A percentile compares a stretch with the other conserved stretches of the same genome.
These are phyloP conservation scores for Vishniacozyma victoriae DNA, from an alignment of 768 basidiomycete genomes.

Conservation along the genomic window DNA sequence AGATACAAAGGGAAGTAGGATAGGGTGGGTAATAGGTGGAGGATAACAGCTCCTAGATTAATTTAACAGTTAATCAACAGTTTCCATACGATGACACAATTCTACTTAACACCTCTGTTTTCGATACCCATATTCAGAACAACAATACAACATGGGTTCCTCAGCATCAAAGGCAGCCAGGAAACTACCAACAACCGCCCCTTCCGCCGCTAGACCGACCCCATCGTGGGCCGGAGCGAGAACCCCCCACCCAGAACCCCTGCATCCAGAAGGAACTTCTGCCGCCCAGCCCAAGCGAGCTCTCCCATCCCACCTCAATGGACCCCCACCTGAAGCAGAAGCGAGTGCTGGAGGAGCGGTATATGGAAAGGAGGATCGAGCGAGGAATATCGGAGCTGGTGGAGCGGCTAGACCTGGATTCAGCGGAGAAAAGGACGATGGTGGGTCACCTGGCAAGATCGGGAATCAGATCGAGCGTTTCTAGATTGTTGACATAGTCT, in stretches of 20 bases:
- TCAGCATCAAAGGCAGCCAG: slow-evolving; percentile 36
- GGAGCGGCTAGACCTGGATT: slow-evolving; percentile 24
- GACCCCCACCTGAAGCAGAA: slow-evolving; percentile 6
- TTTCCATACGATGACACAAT: no score
- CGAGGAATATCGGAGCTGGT: slow-evolving; percentile 7
- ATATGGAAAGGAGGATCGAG: neutral
- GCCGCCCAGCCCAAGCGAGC: neutral
- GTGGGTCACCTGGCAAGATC: slow-evolving; percentile 14
- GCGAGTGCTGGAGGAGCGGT: slow-evolving; percentile 3
- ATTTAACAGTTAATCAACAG: no score
- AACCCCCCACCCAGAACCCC: slow-evolving; percentile 18
- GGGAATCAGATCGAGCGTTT: neutral
- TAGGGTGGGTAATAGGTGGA: no score
- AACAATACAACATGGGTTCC: slow-evolving; percentile 30
- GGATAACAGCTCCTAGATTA: no score
- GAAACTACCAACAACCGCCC: slow-evolving; percentile 34
- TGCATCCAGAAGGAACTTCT: neutral
- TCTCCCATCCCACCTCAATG: neutral
- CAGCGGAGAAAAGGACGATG: slow-evolving; percentile 42
- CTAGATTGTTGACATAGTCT: neutral
- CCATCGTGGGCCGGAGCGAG: slow-evolving; percentile 28
- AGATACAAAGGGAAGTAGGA: neutral
- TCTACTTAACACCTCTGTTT: neutral
- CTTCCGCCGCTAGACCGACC: slow-evolving; percentile 3
- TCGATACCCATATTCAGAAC: neutral